Percentiles rank a stretch among this genome's conserved stretches.
Conservation (phyloP, 2,329 filamentous ascomycete genomes). For the Epichloe sylvatica region DNA sequence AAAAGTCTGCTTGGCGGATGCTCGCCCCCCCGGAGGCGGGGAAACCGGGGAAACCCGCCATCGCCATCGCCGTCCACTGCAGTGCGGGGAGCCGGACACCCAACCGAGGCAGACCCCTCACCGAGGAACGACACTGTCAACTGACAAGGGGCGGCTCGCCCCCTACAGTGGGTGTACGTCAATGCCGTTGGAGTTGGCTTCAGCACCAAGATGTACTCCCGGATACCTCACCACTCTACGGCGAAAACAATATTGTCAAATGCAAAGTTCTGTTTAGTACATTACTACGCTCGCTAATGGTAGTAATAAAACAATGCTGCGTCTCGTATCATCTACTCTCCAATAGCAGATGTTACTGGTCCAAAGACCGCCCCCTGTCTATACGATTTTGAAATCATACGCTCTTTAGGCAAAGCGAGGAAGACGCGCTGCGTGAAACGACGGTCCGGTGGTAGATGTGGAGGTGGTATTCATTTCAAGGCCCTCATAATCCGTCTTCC, state of each 20-base stretch:
- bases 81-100: constrained; percentile 5
- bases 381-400: no score
- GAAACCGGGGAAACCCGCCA: background rate
- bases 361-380: no score
- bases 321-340: background rate
- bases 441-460: constrained; percentile 4
- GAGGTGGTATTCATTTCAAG: background rate
- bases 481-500: background rate
- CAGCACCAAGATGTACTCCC: background rate
- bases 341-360: no score
- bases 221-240: background rate
- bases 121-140: no score
- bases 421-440: constrained; percentile 45
- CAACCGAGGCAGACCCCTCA: constrained; percentile 4
- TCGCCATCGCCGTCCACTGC: background rate
- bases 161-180: no score
- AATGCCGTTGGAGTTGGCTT: background rate
- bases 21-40: background rate
- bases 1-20: no score
- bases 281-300: constrained; percentile 2
- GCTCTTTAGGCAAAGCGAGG: constrained; percentile 34
- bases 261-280: background rate
- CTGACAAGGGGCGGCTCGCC: background rate
- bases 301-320: background rate
- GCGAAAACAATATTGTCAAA: background rate